Conservation (phyloP, 352 stramenopile species). For the Phytophthora pisi region DNA sequence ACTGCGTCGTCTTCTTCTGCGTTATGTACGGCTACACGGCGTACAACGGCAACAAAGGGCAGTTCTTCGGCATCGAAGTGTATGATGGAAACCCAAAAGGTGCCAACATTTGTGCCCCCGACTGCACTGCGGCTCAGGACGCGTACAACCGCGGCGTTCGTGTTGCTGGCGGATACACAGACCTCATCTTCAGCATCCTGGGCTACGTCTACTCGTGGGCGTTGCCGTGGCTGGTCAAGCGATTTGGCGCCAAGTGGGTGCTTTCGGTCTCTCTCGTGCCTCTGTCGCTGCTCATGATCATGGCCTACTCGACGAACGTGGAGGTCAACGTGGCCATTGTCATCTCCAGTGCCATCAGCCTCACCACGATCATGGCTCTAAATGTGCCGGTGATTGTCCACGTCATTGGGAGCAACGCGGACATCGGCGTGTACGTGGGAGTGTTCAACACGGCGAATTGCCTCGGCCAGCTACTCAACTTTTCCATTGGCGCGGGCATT, state of each 20-base stretch:
- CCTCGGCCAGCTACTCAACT: constrained; percentile 33
- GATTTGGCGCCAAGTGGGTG: constrained; percentile 34
- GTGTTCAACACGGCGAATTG: constrained; percentile 34
- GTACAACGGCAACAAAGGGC: constrained; percentile 56
- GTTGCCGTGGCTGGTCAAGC: constrained; percentile 45
- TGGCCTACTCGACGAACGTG: constrained; percentile 21
- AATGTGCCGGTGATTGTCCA: constrained; percentile 35
- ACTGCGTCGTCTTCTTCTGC: constrained; percentile 51
- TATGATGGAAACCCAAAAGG: constrained; percentile 20
- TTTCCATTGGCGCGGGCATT: constrained; percentile 21
- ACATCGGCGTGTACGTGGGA: constrained; percentile 32
- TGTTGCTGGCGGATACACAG: constrained; percentile 38
- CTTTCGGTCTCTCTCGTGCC: constrained; percentile 21
- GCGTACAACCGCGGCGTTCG: constrained; percentile 43
- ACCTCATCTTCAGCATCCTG: constrained; percentile 48
- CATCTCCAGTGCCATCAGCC: constrained; percentile 21
- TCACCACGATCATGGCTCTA: constrained; percentile 23
- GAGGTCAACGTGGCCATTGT: constrained; percentile 25
- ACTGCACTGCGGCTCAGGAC: constrained; percentile 42
- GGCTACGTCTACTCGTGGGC: constrained; percentile 51
- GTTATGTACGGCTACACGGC: constrained; percentile 54
- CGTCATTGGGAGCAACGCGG: constrained; percentile 18
- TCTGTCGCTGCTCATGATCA: constrained; percentile 20
- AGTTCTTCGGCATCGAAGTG: constrained; percentile 32
- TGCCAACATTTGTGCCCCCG: constrained; percentile 25